Conservation (phyloP, 1,284 basidiomycete genomes). For the Ceratobasidium sp. region DNA sequence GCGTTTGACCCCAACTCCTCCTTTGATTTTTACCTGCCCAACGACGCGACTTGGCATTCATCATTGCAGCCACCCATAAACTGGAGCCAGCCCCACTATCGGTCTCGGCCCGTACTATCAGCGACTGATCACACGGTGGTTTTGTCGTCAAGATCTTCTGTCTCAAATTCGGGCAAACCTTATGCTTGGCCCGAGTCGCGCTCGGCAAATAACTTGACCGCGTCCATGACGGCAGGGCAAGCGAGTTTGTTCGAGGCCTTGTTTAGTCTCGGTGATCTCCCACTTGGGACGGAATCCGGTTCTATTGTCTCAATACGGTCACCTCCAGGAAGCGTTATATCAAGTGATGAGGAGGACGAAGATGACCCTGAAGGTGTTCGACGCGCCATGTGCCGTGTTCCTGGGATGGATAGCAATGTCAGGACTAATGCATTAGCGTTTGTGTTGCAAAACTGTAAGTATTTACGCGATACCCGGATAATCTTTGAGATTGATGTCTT, state of each 20-base stretch:
- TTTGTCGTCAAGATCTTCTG: not conserved
- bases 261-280: constrained; percentile 7
- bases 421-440: constrained; percentile 8
- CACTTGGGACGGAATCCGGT: not conserved
- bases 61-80: not conserved
- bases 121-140: not conserved
- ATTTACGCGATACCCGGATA: not conserved
- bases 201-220: not conserved
- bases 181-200: not conserved
- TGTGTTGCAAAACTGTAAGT: constrained; percentile 13
- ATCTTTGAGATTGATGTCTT: not conserved
- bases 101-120: not conserved
- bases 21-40: not conserved
- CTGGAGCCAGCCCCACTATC: not conserved
- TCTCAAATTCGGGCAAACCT: not conserved
- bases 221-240: constrained; percentile 23
- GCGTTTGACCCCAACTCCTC: not conserved
- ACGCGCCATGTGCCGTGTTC: not conserved
- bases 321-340: not conserved
- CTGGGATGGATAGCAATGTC: not conserved
- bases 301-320: not conserved
- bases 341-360: not conserved
- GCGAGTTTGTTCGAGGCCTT: constrained; percentile 27
- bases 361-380: constrained; percentile 6
- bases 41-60: not conserved